Evolutionary conservation across 257 asterid species (phyloP).

Genomic region (Salvia splendens): DNA sequence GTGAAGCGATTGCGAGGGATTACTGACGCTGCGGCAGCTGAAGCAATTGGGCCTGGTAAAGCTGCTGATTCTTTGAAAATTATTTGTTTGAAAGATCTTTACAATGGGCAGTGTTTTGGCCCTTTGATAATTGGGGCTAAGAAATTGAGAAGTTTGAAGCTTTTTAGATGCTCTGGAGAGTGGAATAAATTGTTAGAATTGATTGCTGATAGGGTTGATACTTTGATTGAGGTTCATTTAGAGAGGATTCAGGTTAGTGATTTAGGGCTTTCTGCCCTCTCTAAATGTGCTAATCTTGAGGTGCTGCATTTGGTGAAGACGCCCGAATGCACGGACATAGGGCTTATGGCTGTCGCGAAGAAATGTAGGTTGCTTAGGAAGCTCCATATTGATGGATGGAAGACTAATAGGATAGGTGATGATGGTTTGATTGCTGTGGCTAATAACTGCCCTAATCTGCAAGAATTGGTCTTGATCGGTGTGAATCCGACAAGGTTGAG

Average conservation of each 20-base stretch:
- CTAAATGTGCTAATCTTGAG: conserved; percentile 59
- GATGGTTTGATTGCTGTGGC: conserved; percentile 83
- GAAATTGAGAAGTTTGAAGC: conserved; percentile 61
- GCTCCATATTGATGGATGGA: conserved; percentile 91
- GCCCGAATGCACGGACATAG: conserved; percentile 74
- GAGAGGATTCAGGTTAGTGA: conserved; percentile 88
- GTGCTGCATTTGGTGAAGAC: conserved; percentile 83
- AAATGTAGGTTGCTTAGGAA: conserved; percentile 66
- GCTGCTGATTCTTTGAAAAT: conserved; percentile 51
- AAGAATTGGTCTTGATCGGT: conserved; percentile 80
- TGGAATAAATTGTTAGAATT: conserved; percentile 76
- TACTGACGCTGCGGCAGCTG: conserved; percentile 47
- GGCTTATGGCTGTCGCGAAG: conserved; percentile 64
- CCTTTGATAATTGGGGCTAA: conserved; percentile 68
- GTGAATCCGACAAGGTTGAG: conserved; percentile 72
- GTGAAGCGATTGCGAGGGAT: conserved; percentile 79
- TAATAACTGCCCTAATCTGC: conserved; percentile 62
- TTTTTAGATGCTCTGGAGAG: conserved; percentile 86
- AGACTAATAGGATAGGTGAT: conserved; percentile 75
- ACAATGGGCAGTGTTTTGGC: conserved; percentile 79
- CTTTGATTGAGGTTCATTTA: conserved; percentile 65
- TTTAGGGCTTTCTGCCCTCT: conserved; percentile 52
- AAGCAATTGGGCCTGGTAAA: conserved; percentile 63
- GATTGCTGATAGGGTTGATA: conserved; percentile 43
- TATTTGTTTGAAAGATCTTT: conserved; percentile 76